phyloP scores from a whole-genome alignment of 139 green algal genomes.

The Asterochloris sp. region DNA sequence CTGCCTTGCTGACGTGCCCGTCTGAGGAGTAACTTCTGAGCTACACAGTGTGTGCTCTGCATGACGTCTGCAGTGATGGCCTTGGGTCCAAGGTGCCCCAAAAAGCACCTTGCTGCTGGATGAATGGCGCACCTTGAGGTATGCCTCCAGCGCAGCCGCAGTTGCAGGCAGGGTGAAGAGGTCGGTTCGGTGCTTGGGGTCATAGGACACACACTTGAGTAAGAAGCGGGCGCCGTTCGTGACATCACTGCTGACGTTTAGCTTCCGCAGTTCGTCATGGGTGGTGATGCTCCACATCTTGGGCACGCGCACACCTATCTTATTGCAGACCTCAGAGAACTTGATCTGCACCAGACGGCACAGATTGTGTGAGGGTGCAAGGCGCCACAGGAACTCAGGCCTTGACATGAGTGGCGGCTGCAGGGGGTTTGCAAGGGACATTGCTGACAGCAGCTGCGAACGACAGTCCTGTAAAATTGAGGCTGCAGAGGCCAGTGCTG shows the following conservation, averaged over 20 bases:
- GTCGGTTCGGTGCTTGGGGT: slow-evolving; percentile 9
- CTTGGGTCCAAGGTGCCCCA: no score
- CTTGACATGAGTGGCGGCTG: no score
- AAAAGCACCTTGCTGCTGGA: no score
- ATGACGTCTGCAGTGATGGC: no score
- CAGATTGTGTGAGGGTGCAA: no score
- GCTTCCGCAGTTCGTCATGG: neutral
- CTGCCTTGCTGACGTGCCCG: no score
- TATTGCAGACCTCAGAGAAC: neutral
- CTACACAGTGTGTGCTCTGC: no score
- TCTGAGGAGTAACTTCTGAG: no score
- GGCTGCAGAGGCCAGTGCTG: neutral
- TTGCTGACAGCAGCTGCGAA: no score
- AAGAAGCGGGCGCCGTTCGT: slow-evolving; percentile 11
- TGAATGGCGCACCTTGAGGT: no score
- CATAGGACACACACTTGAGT: slow-evolving; percentile 27
- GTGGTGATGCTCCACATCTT: slow-evolving; percentile 19
- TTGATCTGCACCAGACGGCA: neutral
- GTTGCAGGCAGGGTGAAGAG: slow-evolving; percentile 22
- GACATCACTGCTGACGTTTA: slow-evolving; percentile 12
- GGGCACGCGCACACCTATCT: slow-evolving; percentile 13
- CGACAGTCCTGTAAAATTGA: neutral
- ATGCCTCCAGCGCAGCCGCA: neutral
- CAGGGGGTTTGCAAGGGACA: no score
- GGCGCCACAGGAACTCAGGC: no score